Conservation (phyloP, 129 eudicot genomes). For the Flaveria robusta region DNA sequence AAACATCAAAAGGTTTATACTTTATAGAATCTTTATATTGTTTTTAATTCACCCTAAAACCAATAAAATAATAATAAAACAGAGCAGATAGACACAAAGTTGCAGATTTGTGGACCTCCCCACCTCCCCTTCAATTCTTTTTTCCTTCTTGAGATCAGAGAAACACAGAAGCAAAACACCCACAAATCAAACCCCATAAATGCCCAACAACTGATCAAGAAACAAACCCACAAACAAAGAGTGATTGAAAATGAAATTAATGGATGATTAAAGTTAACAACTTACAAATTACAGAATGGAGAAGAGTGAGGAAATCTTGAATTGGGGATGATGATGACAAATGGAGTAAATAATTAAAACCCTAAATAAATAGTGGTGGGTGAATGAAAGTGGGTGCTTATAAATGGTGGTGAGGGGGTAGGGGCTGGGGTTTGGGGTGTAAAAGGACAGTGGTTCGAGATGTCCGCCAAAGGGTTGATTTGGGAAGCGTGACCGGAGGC, state of each 20-base stretch:
- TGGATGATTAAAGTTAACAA: slow-evolving; percentile 33
- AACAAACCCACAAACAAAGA: background rate
- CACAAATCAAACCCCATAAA: slow-evolving; percentile 7
- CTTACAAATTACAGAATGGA: slow-evolving; percentile 43
- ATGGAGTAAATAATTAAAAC: slow-evolving; percentile 17
- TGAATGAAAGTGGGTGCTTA: slow-evolving; percentile 5
- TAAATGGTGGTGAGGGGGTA: slow-evolving; percentile 26
- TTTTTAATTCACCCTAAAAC: slow-evolving; percentile 21
- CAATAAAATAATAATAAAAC: slow-evolving; percentile 24
- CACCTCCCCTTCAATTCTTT: slow-evolving; percentile 14
- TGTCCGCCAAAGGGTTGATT: slow-evolving; percentile 39
- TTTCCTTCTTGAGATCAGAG: slow-evolving; percentile 27
- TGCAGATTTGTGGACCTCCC: slow-evolving; percentile 52
- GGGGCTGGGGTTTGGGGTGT: slow-evolving; percentile 30
- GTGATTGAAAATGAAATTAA: too few relatives aligned
- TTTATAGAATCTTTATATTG: slow-evolving; percentile 35
- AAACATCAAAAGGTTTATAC: slow-evolving; percentile 25
- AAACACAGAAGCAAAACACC: background rate
- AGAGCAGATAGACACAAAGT: slow-evolving; percentile 53
- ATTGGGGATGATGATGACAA: background rate
- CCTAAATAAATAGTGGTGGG: slow-evolving; percentile 15
- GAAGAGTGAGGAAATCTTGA: slow-evolving; percentile 16
- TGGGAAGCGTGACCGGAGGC: slow-evolving; percentile 29
- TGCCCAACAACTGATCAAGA: background rate
- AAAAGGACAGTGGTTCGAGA: slow-evolving; percentile 36